Evolutionary conservation across 768 basidiomycete species (phyloP).

Genomic region (Lyophyllum shimeji): DNA sequence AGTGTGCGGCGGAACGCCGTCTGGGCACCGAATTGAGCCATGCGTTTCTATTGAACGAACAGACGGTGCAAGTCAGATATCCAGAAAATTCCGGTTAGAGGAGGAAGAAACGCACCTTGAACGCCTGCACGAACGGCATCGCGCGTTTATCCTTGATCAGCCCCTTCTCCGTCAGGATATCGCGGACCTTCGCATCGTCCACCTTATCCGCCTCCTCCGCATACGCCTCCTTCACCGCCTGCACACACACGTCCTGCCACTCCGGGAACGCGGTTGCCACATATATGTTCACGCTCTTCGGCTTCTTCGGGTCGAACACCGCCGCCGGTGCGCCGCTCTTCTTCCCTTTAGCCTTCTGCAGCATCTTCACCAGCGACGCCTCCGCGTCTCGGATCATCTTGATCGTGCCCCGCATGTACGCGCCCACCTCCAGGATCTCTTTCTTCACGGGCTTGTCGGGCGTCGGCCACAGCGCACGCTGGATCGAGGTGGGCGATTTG

Average conservation of each 20-base stretch:
- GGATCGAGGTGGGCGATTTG: constrained; percentile 72
- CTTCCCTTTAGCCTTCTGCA: constrained; percentile 75
- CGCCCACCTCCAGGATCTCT: constrained; percentile 66
- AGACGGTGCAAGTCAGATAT: constrained; percentile 9
- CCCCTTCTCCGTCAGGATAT: constrained; percentile 64
- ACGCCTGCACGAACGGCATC: constrained; percentile 92
- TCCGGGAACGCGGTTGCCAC: constrained; percentile 89
- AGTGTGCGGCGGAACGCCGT: constrained; percentile 81
- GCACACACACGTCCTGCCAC: constrained; percentile 89
- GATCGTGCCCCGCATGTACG: constrained; percentile 89
- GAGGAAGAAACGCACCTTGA: constrained; percentile 66
- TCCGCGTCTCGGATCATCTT: constrained; percentile 93
- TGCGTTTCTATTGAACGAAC: constrained; percentile 65
- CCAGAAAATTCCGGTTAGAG: neutral
- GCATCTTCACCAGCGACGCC: constrained; percentile 70
- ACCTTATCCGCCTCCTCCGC: constrained; percentile 57
- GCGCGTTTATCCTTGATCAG: constrained; percentile 93
- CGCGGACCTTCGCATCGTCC: constrained; percentile 79
- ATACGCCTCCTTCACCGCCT: constrained; percentile 70
- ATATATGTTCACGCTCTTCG: constrained; percentile 86
- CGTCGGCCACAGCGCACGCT: constrained; percentile 82
- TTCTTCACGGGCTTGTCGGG: constrained; percentile 59
- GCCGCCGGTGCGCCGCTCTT: constrained; percentile 40
- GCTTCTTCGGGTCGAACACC: constrained; percentile 82
- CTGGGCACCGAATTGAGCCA: constrained; percentile 70